phyloP scores from a whole-genome alignment of 495 filamentous ascomycete species.

The Penicillium turbatum region DNA sequence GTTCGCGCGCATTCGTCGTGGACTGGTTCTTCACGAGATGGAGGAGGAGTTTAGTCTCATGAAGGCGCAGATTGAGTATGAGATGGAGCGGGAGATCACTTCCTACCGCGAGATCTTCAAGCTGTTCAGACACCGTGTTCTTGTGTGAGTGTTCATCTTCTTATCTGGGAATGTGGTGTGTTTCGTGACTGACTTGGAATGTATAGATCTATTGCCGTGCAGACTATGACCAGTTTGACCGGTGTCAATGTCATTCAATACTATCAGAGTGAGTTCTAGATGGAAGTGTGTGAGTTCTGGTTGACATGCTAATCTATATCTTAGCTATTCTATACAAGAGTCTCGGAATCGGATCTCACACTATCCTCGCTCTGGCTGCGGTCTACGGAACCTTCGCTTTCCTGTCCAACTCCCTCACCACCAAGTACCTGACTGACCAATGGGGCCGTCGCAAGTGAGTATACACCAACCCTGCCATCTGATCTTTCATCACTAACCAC shows the following conservation, averaged over 20 bases:
- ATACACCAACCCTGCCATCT: not conserved
- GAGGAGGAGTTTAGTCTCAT: constrained; percentile 53
- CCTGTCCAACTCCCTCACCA: constrained; percentile 49
- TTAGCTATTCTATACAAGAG: constrained; percentile 52
- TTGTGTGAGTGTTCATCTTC: constrained; percentile 36
- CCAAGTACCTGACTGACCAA: constrained; percentile 52
- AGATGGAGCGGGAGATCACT: constrained; percentile 53
- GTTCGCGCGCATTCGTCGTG: constrained; percentile 47
- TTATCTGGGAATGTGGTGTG: not conserved
- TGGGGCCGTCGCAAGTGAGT: constrained; percentile 56
- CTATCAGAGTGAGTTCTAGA: constrained; percentile 44
- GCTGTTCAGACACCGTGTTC: constrained; percentile 47
- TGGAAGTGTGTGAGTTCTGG: not conserved
- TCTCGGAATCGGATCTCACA: constrained; percentile 47
- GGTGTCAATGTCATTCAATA: constrained; percentile 57
- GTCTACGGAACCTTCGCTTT: constrained; percentile 56
- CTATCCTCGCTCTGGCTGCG: constrained; percentile 51
- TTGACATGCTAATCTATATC: constrained; percentile 2
- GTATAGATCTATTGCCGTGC: constrained; percentile 49
- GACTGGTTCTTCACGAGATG: constrained; percentile 43
- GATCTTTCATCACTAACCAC: constrained; percentile 1
- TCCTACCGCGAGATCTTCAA: constrained; percentile 50
- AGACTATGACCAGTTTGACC: constrained; percentile 56
- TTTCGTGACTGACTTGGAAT: constrained; percentile 1
- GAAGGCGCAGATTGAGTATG: constrained; percentile 56